phyloP scores from a whole-genome alignment of 441 rosid species.

The Syzygium syzygioides region DNA sequence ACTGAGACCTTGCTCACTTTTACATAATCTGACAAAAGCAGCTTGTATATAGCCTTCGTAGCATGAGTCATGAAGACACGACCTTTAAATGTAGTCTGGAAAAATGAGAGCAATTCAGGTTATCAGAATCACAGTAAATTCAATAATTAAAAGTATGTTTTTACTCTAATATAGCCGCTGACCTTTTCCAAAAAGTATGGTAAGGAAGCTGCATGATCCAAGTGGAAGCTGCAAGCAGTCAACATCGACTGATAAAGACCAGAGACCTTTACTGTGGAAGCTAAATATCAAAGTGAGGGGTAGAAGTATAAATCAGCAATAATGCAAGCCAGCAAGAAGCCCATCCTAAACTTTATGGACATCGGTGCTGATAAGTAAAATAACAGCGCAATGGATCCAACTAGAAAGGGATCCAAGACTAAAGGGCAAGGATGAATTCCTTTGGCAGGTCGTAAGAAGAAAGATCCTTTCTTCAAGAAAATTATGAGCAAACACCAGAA shows the following conservation, averaged over 20 bases:
- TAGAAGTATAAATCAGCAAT: not conserved
- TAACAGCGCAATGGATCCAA: not conserved
- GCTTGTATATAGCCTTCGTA: not conserved
- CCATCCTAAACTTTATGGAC: not conserved
- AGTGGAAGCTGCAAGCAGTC: not conserved
- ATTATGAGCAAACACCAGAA: not conserved
- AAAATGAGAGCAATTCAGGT: not conserved
- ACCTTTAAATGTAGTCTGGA: not conserved
- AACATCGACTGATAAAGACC: not conserved
- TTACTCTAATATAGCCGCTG: not conserved
- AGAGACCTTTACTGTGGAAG: not conserved
- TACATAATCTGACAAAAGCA: not conserved
- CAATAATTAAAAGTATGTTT: not conserved
- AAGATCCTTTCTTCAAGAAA: not conserved
- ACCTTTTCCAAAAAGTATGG: not conserved
- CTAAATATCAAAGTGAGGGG: not conserved
- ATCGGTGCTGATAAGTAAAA: not conserved
- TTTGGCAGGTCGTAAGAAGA: not conserved
- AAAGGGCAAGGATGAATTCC: not conserved
- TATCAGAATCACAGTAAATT: not conserved
- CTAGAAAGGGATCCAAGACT: fast-evolving
- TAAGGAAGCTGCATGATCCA: not conserved
- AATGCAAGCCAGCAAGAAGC: not conserved
- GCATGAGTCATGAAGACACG: not conserved
- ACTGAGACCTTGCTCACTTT: not conserved